Percentiles rank a stretch among this genome's conserved stretches.
phyloP scores from a whole-genome alignment of 768 basidiomycete species.

The Boletus vinaceobasis region DNA sequence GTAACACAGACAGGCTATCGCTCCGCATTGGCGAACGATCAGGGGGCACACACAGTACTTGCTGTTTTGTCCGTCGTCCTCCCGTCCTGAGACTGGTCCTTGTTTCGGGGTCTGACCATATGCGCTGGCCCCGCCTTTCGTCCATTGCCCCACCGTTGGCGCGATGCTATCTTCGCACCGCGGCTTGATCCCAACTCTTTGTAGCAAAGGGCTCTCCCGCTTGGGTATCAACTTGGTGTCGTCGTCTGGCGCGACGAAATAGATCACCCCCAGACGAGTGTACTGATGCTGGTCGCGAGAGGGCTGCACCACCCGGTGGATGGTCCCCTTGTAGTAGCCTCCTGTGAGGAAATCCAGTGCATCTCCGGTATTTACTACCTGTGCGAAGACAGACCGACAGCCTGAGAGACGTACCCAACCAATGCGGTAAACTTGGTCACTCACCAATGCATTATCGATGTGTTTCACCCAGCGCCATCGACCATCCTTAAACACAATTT shows the following conservation, averaged over 20 bases:
- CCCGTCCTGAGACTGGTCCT: too few species aligned
- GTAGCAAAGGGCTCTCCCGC: slow-evolving; percentile 46
- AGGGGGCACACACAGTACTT: too few species aligned
- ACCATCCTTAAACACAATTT: slow-evolving; percentile 50
- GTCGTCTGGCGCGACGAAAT: slow-evolving; percentile 54
- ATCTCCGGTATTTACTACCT: slow-evolving; percentile 63
- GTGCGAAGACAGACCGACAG: not conserved
- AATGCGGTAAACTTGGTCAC: not conserved
- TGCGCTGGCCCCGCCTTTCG: slow-evolving; percentile 46
- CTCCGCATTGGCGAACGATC: too few species aligned
- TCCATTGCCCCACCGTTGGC: slow-evolving; percentile 52
- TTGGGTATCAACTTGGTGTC: slow-evolving; percentile 44
- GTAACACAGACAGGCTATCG: too few species aligned
- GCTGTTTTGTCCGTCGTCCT: too few species aligned
- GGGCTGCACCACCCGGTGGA: slow-evolving; percentile 60
- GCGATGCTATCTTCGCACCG: slow-evolving; percentile 39
- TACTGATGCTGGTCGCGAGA: slow-evolving; percentile 49
- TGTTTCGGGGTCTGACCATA: slow-evolving; percentile 49
- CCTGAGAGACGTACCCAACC: not conserved
- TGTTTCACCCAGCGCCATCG: slow-evolving; percentile 59
- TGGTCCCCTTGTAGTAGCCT: slow-evolving; percentile 56
- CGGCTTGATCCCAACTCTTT: slow-evolving; percentile 39
- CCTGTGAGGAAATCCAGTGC: slow-evolving; percentile 59
- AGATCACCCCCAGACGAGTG: slow-evolving; percentile 55
- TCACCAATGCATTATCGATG: slow-evolving; percentile 54